Evolutionary conservation across 371 early-diverging fungal genomes (phyloP).

Genomic region (Mucor piriformis): DNA sequence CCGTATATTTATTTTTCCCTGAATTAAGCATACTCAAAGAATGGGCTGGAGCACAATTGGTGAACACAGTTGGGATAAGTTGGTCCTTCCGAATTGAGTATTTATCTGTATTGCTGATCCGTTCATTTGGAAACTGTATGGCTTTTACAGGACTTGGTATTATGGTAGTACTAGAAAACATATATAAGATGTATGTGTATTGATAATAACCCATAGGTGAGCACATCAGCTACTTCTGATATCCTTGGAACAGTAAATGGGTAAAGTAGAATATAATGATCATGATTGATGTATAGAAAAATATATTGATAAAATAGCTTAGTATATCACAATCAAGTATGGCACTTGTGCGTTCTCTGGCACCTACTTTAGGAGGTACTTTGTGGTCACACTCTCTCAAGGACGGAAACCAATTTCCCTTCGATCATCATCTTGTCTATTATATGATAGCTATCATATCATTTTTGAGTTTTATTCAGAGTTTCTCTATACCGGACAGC

Average conservation of each 20-base stretch:
- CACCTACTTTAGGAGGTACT: conserved; percentile 66
- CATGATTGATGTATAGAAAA: too few relatives aligned
- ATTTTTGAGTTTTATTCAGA: conserved; percentile 41
- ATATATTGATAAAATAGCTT: not conserved
- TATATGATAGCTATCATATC: conserved; percentile 48
- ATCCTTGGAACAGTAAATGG: conserved; percentile 74
- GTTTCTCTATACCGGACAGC: conserved; percentile 37
- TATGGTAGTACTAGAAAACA: conserved; percentile 39
- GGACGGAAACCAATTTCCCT: conserved; percentile 59
- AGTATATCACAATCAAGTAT: conserved; percentile 58
- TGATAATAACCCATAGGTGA: conserved; percentile 34
- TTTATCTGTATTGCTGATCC: conserved; percentile 40
- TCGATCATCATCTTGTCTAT: conserved; percentile 66
- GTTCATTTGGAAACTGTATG: conserved; percentile 55
- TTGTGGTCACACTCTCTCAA: conserved; percentile 67
- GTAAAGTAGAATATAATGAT: conserved; percentile 8
- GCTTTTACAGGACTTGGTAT: conserved; percentile 67
- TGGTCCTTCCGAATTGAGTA: conserved; percentile 36
- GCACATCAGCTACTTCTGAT: conserved; percentile 59
- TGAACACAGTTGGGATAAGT: not conserved
- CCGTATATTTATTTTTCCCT: conserved; percentile 51
- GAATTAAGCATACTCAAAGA: conserved; percentile 33
- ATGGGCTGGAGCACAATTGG: conserved; percentile 11
- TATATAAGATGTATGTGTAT: not conserved
- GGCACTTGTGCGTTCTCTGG: conserved; percentile 64